A percentile compares a stretch with the other conserved stretches of the same genome.
phyloP scores from a whole-genome alignment of 2,329 filamentous ascomycete species.

The Neopestalotiopsis rosae region DNA sequence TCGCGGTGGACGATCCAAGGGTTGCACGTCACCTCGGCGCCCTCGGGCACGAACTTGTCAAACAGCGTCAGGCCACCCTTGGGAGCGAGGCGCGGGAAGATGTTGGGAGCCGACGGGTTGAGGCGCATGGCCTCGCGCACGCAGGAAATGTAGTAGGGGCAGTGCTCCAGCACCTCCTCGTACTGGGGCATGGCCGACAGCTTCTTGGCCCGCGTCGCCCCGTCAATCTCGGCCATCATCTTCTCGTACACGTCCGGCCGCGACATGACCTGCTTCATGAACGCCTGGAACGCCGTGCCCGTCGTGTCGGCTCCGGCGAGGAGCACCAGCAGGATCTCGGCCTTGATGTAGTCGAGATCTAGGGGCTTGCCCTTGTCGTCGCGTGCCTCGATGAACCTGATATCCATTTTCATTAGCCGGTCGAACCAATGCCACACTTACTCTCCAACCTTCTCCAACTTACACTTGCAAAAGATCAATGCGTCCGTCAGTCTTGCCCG shows the following conservation, averaged over 20 bases:
- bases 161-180: constrained; percentile 44
- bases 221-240: constrained; percentile 52
- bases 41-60: constrained; percentile 39
- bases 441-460: neutral
- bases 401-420: constrained; percentile 40
- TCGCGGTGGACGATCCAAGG: constrained; percentile 54
- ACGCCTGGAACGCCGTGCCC: constrained; percentile 53
- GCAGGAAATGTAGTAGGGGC: constrained; percentile 55
- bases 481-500: constrained; percentile 47
- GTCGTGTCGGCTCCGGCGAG: constrained; percentile 59
- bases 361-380: constrained; percentile 51
- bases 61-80: constrained; percentile 36
- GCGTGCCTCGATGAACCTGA: constrained; percentile 49
- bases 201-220: constrained; percentile 37
- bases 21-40: constrained; percentile 50
- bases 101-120: constrained; percentile 54
- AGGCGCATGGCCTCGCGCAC: constrained; percentile 57
- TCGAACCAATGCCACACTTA: neutral
- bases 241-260: constrained; percentile 46
- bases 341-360: constrained; percentile 55
- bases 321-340: constrained; percentile 56
- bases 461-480: constrained; percentile 60
- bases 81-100: constrained; percentile 51
- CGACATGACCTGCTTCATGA: constrained; percentile 48
- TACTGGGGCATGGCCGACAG: constrained; percentile 44